Conservation (phyloP, 1,284 basidiomycete species). For the Retiboletus flavoniger region DNA sequence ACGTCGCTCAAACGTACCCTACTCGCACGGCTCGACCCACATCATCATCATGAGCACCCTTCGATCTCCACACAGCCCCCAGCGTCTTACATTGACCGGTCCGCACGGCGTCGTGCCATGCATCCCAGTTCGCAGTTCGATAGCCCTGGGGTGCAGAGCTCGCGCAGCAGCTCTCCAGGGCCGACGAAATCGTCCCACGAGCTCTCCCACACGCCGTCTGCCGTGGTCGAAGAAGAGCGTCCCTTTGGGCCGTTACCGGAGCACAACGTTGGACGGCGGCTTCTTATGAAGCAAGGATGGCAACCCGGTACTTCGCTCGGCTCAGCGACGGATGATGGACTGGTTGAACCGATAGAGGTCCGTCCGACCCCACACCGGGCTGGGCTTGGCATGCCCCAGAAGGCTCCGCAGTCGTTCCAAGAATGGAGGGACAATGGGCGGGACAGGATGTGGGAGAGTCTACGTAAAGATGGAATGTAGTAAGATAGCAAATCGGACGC, state of each 20-base stretch:
- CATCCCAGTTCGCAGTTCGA: slow-evolving; percentile 49
- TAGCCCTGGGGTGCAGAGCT: slow-evolving; percentile 42
- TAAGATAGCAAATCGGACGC: not conserved
- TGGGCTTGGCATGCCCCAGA: slow-evolving; percentile 49
- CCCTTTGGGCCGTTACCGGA: slow-evolving; percentile 44
- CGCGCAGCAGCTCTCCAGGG: slow-evolving; percentile 28
- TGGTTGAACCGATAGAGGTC: slow-evolving; percentile 57
- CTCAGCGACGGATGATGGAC: slow-evolving; percentile 31
- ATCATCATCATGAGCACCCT: slow-evolving; percentile 1
- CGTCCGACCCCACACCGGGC: slow-evolving; percentile 43
- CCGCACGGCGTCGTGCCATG: slow-evolving; percentile 62
- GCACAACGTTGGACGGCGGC: slow-evolving; percentile 63
- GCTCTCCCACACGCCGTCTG: slow-evolving; percentile 11
- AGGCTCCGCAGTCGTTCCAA: not conserved
- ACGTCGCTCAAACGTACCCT: slow-evolving; percentile 59
- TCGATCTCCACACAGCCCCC: slow-evolving; percentile 18
- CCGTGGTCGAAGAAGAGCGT: slow-evolving; percentile 31
- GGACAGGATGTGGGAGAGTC: slow-evolving; percentile 30
- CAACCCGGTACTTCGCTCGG: slow-evolving; percentile 63
- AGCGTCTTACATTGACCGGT: slow-evolving; percentile 58
- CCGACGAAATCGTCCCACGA: slow-evolving; percentile 10
- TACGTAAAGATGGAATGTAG: not conserved
- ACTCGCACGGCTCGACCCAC: slow-evolving; percentile 46
- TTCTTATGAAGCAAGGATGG: slow-evolving; percentile 75
- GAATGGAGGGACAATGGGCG: slow-evolving; percentile 34